These are phyloP conservation scores for Nannochloropsis salina DNA, from an alignment of 108 stramenopile genomes.

Conservation along the genomic window DNA sequence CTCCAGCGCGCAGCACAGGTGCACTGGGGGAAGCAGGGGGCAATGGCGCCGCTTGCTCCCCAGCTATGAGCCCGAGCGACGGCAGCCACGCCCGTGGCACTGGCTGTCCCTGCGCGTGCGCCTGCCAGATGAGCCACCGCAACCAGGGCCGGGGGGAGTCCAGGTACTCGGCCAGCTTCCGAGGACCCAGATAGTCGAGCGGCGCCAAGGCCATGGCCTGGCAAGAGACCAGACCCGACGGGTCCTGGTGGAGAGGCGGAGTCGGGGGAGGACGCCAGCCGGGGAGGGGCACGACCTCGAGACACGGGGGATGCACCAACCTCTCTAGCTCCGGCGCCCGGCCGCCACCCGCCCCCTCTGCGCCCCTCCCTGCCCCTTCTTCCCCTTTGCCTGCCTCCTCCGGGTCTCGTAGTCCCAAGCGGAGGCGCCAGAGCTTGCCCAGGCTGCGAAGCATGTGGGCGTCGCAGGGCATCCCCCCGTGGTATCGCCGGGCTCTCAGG, in stretches of 20 bases:
- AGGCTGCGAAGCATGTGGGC: conserved; percentile 14
- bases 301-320: too few species aligned
- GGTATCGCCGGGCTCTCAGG: neutral
- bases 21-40: neutral
- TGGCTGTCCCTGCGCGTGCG: neutral
- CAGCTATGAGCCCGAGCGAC: neutral
- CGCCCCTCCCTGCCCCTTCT: neutral
- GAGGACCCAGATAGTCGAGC: neutral
- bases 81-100: neutral
- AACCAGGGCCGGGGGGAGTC: neutral
- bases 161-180: neutral
- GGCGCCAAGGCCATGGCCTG: neutral
- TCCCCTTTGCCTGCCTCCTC: neutral
- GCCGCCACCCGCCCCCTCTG: too few species aligned
- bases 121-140: neutral
- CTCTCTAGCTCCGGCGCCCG: too few species aligned
- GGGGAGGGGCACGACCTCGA: neutral
- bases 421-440: neutral
- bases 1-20: neutral
- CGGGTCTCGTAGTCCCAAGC: neutral
- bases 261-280: neutral
- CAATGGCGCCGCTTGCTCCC: neutral
- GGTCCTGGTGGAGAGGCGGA: neutral
- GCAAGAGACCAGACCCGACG: neutral
- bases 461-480: neutral